phyloP scores from a whole-genome alignment of 2,329 filamentous ascomycete genomes.

The Xylaria sp. region DNA sequence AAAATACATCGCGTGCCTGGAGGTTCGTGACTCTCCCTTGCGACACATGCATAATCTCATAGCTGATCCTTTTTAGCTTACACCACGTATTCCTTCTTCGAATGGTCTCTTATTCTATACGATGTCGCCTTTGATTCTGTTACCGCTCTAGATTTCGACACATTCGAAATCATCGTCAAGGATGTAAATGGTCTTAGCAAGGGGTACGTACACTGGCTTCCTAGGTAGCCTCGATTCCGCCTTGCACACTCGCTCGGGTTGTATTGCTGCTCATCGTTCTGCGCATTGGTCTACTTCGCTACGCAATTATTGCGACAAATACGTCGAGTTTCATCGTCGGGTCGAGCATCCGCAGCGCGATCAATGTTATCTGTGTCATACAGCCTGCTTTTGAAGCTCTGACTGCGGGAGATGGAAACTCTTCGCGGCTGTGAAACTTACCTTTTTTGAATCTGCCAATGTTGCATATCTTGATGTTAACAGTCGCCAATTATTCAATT shows the following conservation, averaged over 20 bases:
- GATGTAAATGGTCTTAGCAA: constrained; percentile 91
- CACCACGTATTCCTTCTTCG: constrained; percentile 97
- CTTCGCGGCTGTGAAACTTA: not conserved
- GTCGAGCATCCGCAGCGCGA: not conserved
- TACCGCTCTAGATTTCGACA: constrained; percentile 89
- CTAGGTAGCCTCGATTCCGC: constrained; percentile 71
- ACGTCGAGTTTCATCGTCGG: not conserved
- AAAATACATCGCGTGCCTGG: constrained; percentile 94
- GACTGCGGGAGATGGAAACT: not conserved
- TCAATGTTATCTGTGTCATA: constrained; percentile 1
- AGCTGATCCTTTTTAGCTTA: constrained; percentile 73
- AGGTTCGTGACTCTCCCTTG: constrained; percentile 67
- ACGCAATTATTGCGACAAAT: not conserved
- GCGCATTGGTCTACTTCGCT: constrained; percentile 15
- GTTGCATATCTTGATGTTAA: constrained; percentile 6
- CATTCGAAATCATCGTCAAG: constrained; percentile 87
- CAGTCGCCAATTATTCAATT: not conserved
- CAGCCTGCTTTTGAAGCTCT: not conserved
- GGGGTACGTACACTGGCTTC: constrained; percentile 99
- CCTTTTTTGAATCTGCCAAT: constrained; percentile 12
- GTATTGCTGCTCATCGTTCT: constrained; percentile 19
- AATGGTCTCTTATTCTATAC: constrained; percentile 94
- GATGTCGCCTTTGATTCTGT: constrained; percentile 97
- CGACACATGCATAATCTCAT: not conserved
- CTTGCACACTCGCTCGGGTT: constrained; percentile 47